phyloP scores from a whole-genome alignment of 805 yeast species.

The Teunomyces aglyptinius region DNA sequence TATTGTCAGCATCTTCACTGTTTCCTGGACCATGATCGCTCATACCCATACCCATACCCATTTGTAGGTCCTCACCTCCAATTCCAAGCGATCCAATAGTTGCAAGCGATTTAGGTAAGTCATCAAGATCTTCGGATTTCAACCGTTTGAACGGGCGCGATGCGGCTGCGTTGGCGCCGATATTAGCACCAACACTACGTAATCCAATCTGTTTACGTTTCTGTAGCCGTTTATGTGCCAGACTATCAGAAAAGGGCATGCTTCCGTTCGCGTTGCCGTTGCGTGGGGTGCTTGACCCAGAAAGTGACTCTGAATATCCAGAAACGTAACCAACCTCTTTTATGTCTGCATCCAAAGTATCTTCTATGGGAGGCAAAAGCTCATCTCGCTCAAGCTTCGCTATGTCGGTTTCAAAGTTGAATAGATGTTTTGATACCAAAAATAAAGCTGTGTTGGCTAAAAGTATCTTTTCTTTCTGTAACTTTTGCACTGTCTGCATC shows the following conservation, averaged over 20 bases:
- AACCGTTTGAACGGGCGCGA: slow-evolving; percentile 11
- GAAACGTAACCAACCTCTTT: slow-evolving; percentile 11
- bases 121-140: slow-evolving; percentile 14
- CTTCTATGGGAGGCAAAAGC: slow-evolving; percentile 57
- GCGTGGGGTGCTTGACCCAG: slow-evolving; percentile 34
- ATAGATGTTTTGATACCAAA: slow-evolving; percentile 70
- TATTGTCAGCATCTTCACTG: slow-evolving; percentile 43
- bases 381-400: slow-evolving; percentile 77
- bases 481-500: slow-evolving; percentile 51
- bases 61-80: background rate
- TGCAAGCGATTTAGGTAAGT: slow-evolving; percentile 5
- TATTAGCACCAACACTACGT: slow-evolving; percentile 3
- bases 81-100: background rate
- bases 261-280: slow-evolving; percentile 7
- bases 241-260: slow-evolving; percentile 5
- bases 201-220: slow-evolving; percentile 21
- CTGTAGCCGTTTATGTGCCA: slow-evolving; percentile 19
- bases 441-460: slow-evolving; percentile 83
- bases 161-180: slow-evolving; percentile 6
- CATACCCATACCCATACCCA: slow-evolving; percentile 7
- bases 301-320: slow-evolving; percentile 23
- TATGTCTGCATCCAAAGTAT: slow-evolving; percentile 11
- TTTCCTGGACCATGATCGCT: slow-evolving; percentile 20
- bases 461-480: slow-evolving; percentile 77
- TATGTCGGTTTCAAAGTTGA: slow-evolving; percentile 71